Evolutionary conservation across 2,329 filamentous ascomycete genomes (phyloP).

Genomic region (Cadophora malorum): DNA sequence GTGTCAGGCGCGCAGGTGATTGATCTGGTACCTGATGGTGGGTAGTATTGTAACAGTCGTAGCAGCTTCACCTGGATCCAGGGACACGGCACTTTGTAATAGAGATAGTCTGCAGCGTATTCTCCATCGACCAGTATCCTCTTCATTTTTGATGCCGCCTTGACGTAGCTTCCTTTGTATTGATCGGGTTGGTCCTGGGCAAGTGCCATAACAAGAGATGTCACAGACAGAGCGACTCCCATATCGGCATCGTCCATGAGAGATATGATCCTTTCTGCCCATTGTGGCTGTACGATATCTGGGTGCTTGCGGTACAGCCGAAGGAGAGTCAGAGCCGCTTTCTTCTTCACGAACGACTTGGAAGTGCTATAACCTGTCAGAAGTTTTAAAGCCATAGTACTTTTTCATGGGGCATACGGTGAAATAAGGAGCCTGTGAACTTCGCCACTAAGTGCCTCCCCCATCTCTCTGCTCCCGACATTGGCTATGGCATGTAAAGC

Average conservation of each 20-base stretch:
- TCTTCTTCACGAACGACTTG: conserved; percentile 99
- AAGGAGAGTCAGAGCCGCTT: conserved; percentile 91
- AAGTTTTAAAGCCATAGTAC: conserved; percentile 5
- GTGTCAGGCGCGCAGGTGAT: conserved; percentile 1
- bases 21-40: conserved; percentile 75
- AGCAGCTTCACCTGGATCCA: conserved; percentile 98
- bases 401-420: conserved; percentile 66
- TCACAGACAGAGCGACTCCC: conserved; percentile 93
- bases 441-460: conserved; percentile 88
- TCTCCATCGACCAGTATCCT: conserved; percentile 90
- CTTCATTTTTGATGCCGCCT: conserved; percentile 88
- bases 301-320: conserved; percentile 94
- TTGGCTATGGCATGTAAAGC: conserved; percentile 98
- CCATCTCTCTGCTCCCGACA: conserved; percentile 95
- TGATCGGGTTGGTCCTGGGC: conserved; percentile 94
- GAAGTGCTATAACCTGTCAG: conserved; percentile 63
- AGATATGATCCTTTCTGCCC: conserved; percentile 98
- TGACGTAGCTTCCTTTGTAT: conserved; percentile 93
- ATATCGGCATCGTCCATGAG: conserved; percentile 96
- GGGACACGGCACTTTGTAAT: conserved; percentile 99
- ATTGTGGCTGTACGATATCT: conserved; percentile 92
- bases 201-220: conserved; percentile 91
- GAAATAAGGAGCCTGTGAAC: conserved; percentile 94
- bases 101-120: conserved; percentile 88
- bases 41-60: conserved; percentile 92